Conservation (phyloP, 2,329 filamentous ascomycete species). For the Beauveria sp. region DNA sequence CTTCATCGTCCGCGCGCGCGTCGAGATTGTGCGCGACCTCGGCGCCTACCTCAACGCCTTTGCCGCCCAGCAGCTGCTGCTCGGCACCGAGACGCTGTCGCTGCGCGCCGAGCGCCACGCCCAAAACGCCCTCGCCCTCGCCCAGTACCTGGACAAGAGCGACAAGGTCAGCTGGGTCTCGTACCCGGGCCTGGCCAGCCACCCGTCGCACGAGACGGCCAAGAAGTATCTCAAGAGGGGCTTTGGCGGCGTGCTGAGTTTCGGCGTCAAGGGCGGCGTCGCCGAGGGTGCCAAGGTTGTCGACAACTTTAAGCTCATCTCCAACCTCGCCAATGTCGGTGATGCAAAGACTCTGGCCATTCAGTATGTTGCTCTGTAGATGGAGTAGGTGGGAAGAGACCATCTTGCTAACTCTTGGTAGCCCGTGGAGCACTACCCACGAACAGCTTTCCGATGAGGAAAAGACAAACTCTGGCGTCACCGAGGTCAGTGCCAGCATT, state of each 20-base stretch:
- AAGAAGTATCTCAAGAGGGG: constrained; percentile 82
- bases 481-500: constrained; percentile 44
- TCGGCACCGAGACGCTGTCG: constrained; percentile 85
- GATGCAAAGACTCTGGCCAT: constrained; percentile 93
- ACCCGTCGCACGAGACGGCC: constrained; percentile 69
- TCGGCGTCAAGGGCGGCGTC: constrained; percentile 85
- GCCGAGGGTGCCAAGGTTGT: constrained; percentile 81
- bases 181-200: constrained; percentile 80
- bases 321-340: constrained; percentile 91
- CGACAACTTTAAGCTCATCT: constrained; percentile 90
- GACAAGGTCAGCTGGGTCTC: constrained; percentile 86
- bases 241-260: constrained; percentile 84
- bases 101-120: constrained; percentile 82
- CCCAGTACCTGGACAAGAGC: constrained; percentile 75
- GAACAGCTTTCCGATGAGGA: constrained; percentile 83
- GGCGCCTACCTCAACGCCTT: constrained; percentile 82
- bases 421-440: constrained; percentile 88
- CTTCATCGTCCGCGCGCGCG: constrained; percentile 77
- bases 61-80: constrained; percentile 81
- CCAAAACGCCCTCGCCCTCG: constrained; percentile 71
- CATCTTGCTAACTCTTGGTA: constrained; percentile 12
- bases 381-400: neutral
- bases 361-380: constrained; percentile 39
- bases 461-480: constrained; percentile 72
- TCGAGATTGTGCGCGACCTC: constrained; percentile 84